These are phyloP conservation scores for Kockovaella imperatae DNA, from an alignment of 768 basidiomycete genomes.

Conservation along the genomic window DNA sequence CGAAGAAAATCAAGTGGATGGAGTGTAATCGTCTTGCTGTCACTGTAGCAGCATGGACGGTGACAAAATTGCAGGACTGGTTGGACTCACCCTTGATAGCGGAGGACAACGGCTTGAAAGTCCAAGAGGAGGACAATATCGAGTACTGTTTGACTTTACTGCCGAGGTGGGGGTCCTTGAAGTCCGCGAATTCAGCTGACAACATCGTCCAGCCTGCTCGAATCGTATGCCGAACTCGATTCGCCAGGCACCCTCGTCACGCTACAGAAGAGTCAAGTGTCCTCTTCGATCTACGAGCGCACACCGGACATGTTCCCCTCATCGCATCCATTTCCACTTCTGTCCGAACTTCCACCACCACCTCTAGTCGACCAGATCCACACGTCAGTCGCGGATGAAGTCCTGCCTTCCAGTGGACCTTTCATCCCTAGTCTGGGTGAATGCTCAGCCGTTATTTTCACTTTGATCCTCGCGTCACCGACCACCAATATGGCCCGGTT, in stretches of 20 bases:
- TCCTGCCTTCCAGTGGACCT: constrained; percentile 25
- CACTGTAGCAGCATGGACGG: constrained; percentile 62
- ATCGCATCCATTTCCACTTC: constrained; percentile 82
- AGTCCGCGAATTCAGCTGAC: constrained; percentile 1
- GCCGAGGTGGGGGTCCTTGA: constrained; percentile 65
- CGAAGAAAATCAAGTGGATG: constrained; percentile 75
- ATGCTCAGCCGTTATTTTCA: constrained; percentile 72
- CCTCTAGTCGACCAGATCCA: constrained; percentile 45
- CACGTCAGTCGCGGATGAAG: constrained; percentile 49
- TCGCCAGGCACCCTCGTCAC: constrained; percentile 59
- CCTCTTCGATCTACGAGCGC: constrained; percentile 49
- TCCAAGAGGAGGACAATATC: constrained; percentile 84
- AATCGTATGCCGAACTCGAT: constrained; percentile 79
- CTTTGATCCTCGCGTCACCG: constrained; percentile 71
- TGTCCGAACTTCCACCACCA: constrained; percentile 51
- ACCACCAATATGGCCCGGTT: constrained; percentile 68
- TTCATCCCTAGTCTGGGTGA: constrained; percentile 78
- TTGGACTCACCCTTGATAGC: constrained; percentile 61
- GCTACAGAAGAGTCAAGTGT: constrained; percentile 59
- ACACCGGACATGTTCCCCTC: constrained; percentile 83
- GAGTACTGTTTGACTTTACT: constrained; percentile 74
- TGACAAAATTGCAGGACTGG: constrained; percentile 79
- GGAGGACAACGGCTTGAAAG: constrained; percentile 56
- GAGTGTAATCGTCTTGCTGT: constrained; percentile 84
- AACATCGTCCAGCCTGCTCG: constrained; percentile 57